Conservation (phyloP, 1,284 basidiomycete species). For the Rhizoctonia solani region DNA sequence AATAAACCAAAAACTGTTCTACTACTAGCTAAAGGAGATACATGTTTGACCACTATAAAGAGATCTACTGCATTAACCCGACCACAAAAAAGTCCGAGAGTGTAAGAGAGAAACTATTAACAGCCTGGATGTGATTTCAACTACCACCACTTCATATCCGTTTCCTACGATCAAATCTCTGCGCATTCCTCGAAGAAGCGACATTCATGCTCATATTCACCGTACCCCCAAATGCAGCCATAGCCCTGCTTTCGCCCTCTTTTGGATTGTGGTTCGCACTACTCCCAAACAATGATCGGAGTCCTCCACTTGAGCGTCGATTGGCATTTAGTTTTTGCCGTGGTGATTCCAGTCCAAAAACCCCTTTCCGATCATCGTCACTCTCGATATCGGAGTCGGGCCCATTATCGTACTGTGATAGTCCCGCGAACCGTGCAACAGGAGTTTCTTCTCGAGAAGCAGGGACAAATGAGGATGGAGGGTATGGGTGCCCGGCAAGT, state of each 20-base stretch:
- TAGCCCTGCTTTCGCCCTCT: slow-evolving; percentile 1
- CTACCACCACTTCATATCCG: not conserved
- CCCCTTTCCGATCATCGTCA: slow-evolving; percentile 5
- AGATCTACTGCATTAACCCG: no score
- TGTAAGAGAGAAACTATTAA: not conserved
- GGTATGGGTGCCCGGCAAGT: not conserved
- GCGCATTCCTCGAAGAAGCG: slow-evolving; percentile 3
- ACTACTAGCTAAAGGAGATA: no score
- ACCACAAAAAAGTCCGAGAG: not conserved
- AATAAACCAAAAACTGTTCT: no score
- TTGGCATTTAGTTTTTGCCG: not conserved
- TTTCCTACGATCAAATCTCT: slow-evolving; percentile 10
- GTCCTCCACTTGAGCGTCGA: slow-evolving; percentile 5
- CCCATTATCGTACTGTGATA: not conserved
- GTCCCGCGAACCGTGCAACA: not conserved
- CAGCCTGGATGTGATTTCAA: not conserved
- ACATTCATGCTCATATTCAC: slow-evolving; percentile 20
- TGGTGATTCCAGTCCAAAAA: slow-evolving; percentile 22
- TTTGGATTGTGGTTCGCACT: not conserved
- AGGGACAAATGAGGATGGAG: not conserved
- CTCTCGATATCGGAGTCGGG: slow-evolving; percentile 15
- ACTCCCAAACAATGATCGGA: slow-evolving; percentile 10
- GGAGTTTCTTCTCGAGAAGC: not conserved
- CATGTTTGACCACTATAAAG: no score
- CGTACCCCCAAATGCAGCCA: slow-evolving; percentile 24